Evolutionary conservation across 2,329 filamentous ascomycete species (phyloP), one percentile per base, ranked within the genome.

Genomic region (Fusarium sp.): DNA sequence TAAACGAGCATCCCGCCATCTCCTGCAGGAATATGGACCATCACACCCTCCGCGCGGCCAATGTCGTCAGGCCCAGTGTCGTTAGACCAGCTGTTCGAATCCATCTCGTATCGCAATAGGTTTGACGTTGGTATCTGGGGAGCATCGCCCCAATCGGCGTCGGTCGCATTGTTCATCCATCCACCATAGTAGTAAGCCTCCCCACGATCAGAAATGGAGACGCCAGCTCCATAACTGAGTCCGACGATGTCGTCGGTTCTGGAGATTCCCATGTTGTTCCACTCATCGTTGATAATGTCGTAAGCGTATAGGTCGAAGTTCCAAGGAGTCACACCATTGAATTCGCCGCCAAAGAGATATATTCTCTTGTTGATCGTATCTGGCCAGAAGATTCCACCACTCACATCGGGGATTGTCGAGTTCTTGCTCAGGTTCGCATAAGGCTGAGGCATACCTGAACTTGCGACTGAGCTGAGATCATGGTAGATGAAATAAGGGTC

Each of bases 121-220:
- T 80, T 81, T 20, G 80, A 81, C 2, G 83, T 85, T 14, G 85
- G 85, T 31, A 83, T 72, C 3, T 81, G 79, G 10, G 78, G 73
- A 3, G 82, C 83, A 17, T 73, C 75, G 4, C 70, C 68, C 87
- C 86, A 90, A 11, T 80, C 80, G 1, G 82, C 77, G 3, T 82
- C 79, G 2, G 86, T 87, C 43, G 76, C 75, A 65, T 86, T 86
- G 67, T 83, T 88, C 58, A 86, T 78, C 83, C 85, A 90, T 39
- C 88, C 88, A 41, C 88, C 88, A 63, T 87, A 85, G 72, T 89
- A 88, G 71, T 85, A 91, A 3, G 84, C 87, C 58, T 85, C 78
- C 13, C 85, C 88, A 4, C 82, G 79, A 36, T 82, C 80, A 6
- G 87, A 81, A 11, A 88, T 80, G 4, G 84, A 82, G 11, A 84